Percentiles rank a stretch among this genome's conserved stretches.
Evolutionary conservation across 352 stramenopile genomes (phyloP).

Genomic region (Phytophthora boehmeriae): DNA sequence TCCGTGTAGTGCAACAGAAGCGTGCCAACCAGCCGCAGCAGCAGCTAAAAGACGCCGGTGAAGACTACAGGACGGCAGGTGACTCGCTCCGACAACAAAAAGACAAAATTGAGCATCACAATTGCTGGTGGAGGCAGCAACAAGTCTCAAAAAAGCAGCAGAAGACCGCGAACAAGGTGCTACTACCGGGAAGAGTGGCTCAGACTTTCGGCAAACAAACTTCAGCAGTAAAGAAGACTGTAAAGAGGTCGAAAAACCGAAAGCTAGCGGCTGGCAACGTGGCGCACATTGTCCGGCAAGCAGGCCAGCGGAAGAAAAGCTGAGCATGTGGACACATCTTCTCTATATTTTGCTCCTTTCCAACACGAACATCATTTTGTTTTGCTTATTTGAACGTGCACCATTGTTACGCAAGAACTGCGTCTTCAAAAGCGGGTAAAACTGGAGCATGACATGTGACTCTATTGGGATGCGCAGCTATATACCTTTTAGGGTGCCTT

Average conservation of each 20-base stretch:
- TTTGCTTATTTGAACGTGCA: constrained; percentile 13
- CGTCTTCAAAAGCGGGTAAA: too few relatives aligned
- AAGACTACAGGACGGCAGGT: constrained; percentile 28
- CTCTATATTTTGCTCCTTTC: constrained; percentile 23
- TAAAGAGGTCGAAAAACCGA: constrained; percentile 41
- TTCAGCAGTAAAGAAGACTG: constrained; percentile 33
- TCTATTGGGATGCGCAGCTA: neutral
- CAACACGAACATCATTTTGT: constrained; percentile 24
- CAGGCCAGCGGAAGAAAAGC: constrained; percentile 46
- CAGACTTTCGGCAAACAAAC: constrained; percentile 33
- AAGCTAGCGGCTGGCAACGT: constrained; percentile 31
- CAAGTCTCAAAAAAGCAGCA: constrained; percentile 21
- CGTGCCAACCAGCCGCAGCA: constrained; percentile 15
- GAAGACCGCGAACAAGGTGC: constrained; percentile 20
- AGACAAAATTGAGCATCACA: constrained; percentile 46
- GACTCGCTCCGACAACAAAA: constrained; percentile 37
- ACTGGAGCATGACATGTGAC: too few relatives aligned
- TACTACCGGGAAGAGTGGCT: constrained; percentile 42
- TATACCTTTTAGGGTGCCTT: neutral
- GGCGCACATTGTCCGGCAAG: constrained; percentile 56
- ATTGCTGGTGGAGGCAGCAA: constrained; percentile 16
- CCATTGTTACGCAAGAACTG: neutral
- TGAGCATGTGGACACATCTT: constrained; percentile 13
- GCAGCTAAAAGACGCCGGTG: constrained; percentile 16
- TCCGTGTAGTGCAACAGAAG: constrained; percentile 13